Conservation (phyloP, 2,329 filamentous ascomycete species). For the Golovinomyces cichoracearum region DNA sequence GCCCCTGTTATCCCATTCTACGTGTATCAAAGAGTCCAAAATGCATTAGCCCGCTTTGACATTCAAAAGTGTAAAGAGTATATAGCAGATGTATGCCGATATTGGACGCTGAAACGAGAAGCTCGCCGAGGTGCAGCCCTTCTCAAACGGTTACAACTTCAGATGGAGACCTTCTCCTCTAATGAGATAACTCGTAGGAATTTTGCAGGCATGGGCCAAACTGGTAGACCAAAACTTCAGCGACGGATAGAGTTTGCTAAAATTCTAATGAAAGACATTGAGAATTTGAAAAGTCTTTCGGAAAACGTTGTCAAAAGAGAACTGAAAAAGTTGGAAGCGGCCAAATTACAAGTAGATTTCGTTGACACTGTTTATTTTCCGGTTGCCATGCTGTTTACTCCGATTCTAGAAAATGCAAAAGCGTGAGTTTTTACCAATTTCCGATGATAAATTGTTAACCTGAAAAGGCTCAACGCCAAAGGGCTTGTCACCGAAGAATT, state of each 20-base stretch:
- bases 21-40: slow-evolving; percentile 65
- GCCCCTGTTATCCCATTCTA: slow-evolving; percentile 81
- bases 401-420: slow-evolving; percentile 56
- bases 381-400: slow-evolving; percentile 46
- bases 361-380: slow-evolving; percentile 85
- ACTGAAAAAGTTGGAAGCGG: slow-evolving; percentile 47
- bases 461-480: slow-evolving; percentile 33
- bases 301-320: slow-evolving; percentile 52
- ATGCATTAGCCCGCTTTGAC: slow-evolving; percentile 59
- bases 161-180: slow-evolving; percentile 87
- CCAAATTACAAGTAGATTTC: slow-evolving; percentile 49
- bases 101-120: slow-evolving; percentile 94
- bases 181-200: slow-evolving; percentile 92
- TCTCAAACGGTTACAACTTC: slow-evolving; percentile 74
- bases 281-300: slow-evolving; percentile 44
- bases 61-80: slow-evolving; percentile 74
- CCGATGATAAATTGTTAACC: slow-evolving; percentile 17
- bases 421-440: slow-evolving; percentile 31
- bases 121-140: slow-evolving; percentile 73
- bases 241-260: slow-evolving; percentile 75
- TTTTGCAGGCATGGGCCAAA: slow-evolving; percentile 81
- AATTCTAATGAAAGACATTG: slow-evolving; percentile 47
- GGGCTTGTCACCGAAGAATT: slow-evolving; percentile 30
- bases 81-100: slow-evolving; percentile 75
- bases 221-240: slow-evolving; percentile 49